These are phyloP conservation scores for Vaccinium myrtillus DNA, from an alignment of 148 eudicot species.

Conservation along the genomic window DNA sequence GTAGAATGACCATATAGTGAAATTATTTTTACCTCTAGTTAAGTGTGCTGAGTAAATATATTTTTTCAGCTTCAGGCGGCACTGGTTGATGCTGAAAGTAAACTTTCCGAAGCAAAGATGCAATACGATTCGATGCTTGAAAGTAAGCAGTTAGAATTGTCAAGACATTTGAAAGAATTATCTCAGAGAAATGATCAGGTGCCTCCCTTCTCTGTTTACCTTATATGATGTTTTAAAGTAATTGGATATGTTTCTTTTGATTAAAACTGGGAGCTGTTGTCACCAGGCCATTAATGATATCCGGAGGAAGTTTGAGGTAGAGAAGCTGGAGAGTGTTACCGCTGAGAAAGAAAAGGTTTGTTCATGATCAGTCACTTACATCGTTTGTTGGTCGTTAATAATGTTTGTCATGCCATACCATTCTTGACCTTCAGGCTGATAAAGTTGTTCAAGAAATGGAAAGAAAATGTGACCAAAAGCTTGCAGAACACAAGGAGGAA, in stretches of 20 bases:
- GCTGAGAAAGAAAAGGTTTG: constrained; percentile 89
- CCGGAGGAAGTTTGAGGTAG: constrained; percentile 81
- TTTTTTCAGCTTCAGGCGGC: constrained; percentile 52
- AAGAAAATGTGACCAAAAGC: constrained; percentile 53
- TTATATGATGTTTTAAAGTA: constrained; percentile 1
- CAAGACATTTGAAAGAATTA: constrained; percentile 91
- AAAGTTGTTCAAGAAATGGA: constrained; percentile 68
- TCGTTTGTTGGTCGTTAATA: neutral
- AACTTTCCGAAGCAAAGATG: constrained; percentile 74
- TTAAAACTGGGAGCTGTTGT: constrained; percentile 19
- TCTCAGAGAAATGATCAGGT: constrained; percentile 98
- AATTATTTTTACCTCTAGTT: constrained; percentile 3
- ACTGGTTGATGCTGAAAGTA: constrained; percentile 59
- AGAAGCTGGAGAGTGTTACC: constrained; percentile 73
- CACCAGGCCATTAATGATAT: constrained; percentile 94
- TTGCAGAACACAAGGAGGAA: constrained; percentile 69
- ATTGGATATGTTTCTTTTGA: neutral
- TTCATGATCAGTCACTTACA: constrained; percentile 11
- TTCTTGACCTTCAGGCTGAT: constrained; percentile 58
- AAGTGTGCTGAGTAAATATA: constrained; percentile 12
- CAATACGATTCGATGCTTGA: constrained; percentile 87
- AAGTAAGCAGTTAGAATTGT: constrained; percentile 77
- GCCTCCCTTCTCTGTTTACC: neutral
- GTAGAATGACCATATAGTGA: constrained; percentile 10
- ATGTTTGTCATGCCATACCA: constrained; percentile 7